phyloP scores from a whole-genome alignment of 1,284 basidiomycete genomes.

The Papiliotrema laurentii region DNA sequence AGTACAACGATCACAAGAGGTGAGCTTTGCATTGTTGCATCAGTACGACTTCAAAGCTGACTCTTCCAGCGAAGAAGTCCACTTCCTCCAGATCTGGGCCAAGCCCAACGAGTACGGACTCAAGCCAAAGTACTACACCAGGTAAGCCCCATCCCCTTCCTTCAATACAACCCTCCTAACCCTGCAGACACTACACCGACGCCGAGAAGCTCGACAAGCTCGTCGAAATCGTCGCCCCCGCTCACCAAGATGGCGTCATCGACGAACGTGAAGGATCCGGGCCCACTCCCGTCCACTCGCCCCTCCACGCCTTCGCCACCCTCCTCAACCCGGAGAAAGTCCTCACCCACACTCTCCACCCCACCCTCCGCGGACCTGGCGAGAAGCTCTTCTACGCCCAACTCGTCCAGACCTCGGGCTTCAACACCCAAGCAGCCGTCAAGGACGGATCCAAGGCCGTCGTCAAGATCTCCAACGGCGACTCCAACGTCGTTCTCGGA shows the following conservation, averaged over 20 bases:
- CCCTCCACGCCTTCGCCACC: slow-evolving; percentile 55
- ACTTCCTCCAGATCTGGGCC: slow-evolving; percentile 83
- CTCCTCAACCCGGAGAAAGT: slow-evolving; percentile 58
- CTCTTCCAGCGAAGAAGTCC: slow-evolving; percentile 50
- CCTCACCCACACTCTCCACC: slow-evolving; percentile 58
- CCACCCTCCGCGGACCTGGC: slow-evolving; percentile 7
- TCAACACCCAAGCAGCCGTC: slow-evolving; percentile 54
- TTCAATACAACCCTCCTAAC: not conserved
- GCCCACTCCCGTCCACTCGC: slow-evolving; percentile 60
- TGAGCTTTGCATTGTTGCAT: slow-evolving; percentile 5
- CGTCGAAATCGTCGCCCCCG: slow-evolving; percentile 66
- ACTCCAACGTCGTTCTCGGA: slow-evolving; percentile 49
- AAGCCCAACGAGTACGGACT: slow-evolving; percentile 58
- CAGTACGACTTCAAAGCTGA: not conserved
- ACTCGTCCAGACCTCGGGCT: slow-evolving; percentile 66
- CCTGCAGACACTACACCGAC: slow-evolving; percentile 68
- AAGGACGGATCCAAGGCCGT: slow-evolving; percentile 21
- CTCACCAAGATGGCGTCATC: slow-evolving; percentile 55
- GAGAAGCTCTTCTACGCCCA: slow-evolving; percentile 49
- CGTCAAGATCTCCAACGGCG: slow-evolving; percentile 34
- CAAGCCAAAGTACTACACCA: slow-evolving; percentile 73
- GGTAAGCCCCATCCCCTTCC: slow-evolving; percentile 42
- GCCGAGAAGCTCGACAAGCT: slow-evolving; percentile 71
- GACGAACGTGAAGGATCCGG: slow-evolving; percentile 62
- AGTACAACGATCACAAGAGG: slow-evolving; percentile 64